Conservation (phyloP, 2,329 filamentous ascomycete genomes). For the Hymenoscyphus repandus region DNA sequence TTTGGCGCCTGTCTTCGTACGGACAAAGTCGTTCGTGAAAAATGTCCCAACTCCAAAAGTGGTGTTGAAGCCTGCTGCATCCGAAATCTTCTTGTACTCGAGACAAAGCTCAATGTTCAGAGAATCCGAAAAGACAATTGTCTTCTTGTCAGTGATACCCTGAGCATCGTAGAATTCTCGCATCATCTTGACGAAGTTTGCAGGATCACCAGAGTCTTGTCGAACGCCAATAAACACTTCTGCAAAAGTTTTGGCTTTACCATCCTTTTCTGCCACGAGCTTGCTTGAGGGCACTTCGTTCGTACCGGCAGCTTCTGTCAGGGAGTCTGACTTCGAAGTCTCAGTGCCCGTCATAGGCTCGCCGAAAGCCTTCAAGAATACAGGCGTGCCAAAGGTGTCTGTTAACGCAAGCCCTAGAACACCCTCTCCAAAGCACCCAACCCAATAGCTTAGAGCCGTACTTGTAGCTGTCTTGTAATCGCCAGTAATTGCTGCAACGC, state of each 20-base stretch:
- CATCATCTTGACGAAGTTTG: conserved; percentile 60
- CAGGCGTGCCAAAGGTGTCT: conserved; percentile 90
- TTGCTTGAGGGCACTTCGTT: conserved; percentile 37
- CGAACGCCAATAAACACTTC: conserved; percentile 62
- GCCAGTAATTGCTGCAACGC: conserved; percentile 82
- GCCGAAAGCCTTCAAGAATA: conserved; percentile 81
- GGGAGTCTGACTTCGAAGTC: conserved; percentile 29
- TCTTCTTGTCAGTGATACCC: conserved; percentile 75
- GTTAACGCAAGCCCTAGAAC: conserved; percentile 86
- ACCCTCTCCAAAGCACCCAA: conserved; percentile 80
- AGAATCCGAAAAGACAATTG: conserved; percentile 92
- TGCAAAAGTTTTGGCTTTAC: conserved; percentile 51
- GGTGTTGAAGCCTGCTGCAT: conserved; percentile 74
- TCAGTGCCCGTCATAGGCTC: conserved; percentile 48
- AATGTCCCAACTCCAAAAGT: conserved; percentile 95
- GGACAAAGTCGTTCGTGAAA: conserved; percentile 89
- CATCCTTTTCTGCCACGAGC: conserved; percentile 30
- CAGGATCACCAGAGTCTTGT: conserved; percentile 68
- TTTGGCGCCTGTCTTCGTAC: conserved; percentile 68
- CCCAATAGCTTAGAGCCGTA: conserved; percentile 80
- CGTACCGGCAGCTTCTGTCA: not conserved
- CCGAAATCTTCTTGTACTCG: conserved; percentile 80
- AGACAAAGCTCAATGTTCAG: conserved; percentile 86
- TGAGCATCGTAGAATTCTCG: conserved; percentile 35
- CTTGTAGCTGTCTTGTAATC: conserved; percentile 84